These are phyloP conservation scores for Arthrobotrys conoides DNA, from an alignment of 2,329 filamentous ascomycete genomes.

Conservation along the genomic window DNA sequence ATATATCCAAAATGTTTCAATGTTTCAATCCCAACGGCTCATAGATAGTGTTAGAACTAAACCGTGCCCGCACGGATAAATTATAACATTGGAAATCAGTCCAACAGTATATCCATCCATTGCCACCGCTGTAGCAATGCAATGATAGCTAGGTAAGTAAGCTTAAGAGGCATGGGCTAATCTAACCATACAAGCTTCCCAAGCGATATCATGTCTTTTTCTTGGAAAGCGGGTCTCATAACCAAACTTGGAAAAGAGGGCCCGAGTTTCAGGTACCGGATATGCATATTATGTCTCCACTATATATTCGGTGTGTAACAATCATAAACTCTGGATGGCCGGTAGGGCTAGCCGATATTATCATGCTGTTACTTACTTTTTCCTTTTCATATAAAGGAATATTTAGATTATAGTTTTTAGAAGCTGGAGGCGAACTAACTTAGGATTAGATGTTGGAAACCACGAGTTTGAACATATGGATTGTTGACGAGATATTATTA, in stretches of 20 bases:
- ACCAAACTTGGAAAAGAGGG: conserved; percentile 1
- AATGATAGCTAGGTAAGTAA: too few relatives aligned
- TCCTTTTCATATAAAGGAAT: background rate
- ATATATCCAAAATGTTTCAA: background rate
- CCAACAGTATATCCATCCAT: too few relatives aligned
- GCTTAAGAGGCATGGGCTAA: too few relatives aligned
- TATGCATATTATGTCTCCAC: background rate
- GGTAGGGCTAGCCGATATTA: conserved; percentile 8
- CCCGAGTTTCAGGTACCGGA: conserved; percentile 23
- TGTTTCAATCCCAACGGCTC: background rate
- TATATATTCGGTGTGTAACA: conserved; percentile 6
- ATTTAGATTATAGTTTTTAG: background rate
- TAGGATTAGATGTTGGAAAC: background rate
- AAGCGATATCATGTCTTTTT: too few relatives aligned
- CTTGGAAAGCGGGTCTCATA: too few relatives aligned
- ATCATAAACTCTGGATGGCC: background rate
- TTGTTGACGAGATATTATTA: too few relatives aligned
- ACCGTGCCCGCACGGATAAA: conserved; percentile 9
- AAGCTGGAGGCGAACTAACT: background rate
- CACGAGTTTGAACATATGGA: background rate
- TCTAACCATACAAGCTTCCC: conserved; percentile 6
- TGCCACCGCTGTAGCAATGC: too few relatives aligned
- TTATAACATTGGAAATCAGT: background rate
- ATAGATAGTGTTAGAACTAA: background rate
- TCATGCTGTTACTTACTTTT: background rate